phyloP scores from a whole-genome alignment of 2,329 filamentous ascomycete species.

The Ustulina deusta region DNA sequence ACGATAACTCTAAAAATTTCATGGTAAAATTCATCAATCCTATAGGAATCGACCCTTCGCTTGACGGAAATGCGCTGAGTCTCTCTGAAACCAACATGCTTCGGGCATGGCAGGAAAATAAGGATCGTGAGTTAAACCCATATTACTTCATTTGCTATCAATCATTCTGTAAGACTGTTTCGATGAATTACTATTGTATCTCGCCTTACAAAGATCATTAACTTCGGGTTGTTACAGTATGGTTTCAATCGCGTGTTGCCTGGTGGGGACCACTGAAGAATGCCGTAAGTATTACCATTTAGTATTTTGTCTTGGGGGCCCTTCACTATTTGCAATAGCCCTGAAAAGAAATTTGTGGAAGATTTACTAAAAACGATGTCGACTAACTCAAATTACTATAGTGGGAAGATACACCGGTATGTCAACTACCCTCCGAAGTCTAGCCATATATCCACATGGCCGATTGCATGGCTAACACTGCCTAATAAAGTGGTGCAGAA shows the following conservation, averaged over 20 bases:
- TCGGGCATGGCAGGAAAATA: constrained; percentile 6
- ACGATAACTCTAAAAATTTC: neutral
- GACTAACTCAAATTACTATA: neutral
- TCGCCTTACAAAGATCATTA: neutral
- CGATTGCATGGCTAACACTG: neutral
- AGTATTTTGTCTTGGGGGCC: neutral
- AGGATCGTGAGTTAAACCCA: constrained; percentile 7
- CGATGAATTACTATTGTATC: neutral
- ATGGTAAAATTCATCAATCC: too few species aligned
- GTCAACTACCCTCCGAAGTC: neutral
- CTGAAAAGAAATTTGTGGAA: neutral
- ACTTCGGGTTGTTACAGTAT: neutral
- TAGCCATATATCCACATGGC: neutral
- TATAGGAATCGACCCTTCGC: neutral
- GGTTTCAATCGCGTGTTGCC: neutral
- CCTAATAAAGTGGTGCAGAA: neutral
- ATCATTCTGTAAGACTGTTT: neutral
- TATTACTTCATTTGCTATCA: neutral
- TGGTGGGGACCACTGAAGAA: neutral
- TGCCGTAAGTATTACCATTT: neutral
- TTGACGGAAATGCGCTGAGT: neutral
- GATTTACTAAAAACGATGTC: neutral
- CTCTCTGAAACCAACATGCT: neutral
- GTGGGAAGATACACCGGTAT: constrained; percentile 1
- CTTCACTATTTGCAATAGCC: neutral